Percentiles rank a stretch among this genome's conserved stretches.
These are phyloP conservation scores for Chalciporus piperatus DNA, from an alignment of 768 basidiomycete species.

Conservation along the genomic window DNA sequence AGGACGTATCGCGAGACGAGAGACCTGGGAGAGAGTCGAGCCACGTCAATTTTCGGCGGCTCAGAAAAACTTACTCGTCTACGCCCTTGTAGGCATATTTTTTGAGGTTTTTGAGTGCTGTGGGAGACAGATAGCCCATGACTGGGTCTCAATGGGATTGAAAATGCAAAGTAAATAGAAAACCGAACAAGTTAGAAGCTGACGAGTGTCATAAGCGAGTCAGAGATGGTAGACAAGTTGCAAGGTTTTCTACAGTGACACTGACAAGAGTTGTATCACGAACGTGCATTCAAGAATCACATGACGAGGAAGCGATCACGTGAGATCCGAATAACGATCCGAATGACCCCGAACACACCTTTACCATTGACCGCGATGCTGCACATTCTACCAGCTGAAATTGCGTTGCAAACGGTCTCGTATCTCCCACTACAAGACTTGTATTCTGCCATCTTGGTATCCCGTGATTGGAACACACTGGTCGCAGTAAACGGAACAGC, in stretches of 20 bases:
- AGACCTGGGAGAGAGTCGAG: slow-evolving; percentile 48
- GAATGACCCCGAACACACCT: neutral
- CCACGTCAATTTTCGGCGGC: neutral
- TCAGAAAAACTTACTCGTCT: slow-evolving; percentile 58
- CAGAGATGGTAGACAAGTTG: neutral
- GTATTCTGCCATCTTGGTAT: slow-evolving; percentile 34
- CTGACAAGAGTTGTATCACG: neutral
- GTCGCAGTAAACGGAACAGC: slow-evolving; percentile 43
- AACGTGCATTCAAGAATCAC: slow-evolving; percentile 2
- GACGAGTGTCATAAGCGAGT: slow-evolving; percentile 2
- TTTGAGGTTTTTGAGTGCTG: slow-evolving; percentile 70
- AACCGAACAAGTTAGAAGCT: neutral
- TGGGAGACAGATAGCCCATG: slow-evolving; percentile 65
- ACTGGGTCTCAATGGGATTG: neutral
- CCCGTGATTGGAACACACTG: slow-evolving; percentile 47
- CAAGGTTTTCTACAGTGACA: neutral
- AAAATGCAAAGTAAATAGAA: neutral
- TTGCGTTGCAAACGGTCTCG: slow-evolving; percentile 47
- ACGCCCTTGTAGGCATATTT: slow-evolving; percentile 79
- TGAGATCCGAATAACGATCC: neutral
- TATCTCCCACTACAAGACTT: slow-evolving; percentile 50
- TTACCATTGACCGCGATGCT: slow-evolving; percentile 31
- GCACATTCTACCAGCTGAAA: slow-evolving; percentile 53
- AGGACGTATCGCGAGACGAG: slow-evolving; percentile 72
- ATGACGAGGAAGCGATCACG: slow-evolving; percentile 8